These are phyloP conservation scores for Cladosporium phlei DNA, from an alignment of 2,329 filamentous ascomycete species.

Conservation along the genomic window DNA sequence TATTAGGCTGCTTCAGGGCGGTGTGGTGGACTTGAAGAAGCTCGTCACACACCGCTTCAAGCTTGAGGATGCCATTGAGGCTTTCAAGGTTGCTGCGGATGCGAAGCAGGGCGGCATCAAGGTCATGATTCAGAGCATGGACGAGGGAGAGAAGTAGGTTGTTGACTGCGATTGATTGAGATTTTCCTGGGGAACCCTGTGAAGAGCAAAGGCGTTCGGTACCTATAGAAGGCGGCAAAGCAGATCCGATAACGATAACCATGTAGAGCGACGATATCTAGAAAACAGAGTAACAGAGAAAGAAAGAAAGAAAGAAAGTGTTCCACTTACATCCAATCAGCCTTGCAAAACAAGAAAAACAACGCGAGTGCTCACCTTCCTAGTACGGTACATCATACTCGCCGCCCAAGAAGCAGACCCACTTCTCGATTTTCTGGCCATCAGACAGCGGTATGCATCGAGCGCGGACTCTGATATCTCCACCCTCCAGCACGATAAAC, in stretches of 20 bases:
- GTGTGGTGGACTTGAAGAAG: slow-evolving; percentile 73
- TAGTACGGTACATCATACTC: background rate
- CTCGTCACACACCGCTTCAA: slow-evolving; percentile 84
- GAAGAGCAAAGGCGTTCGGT: slow-evolving; percentile 6
- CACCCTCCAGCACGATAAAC: background rate
- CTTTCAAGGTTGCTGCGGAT: slow-evolving; percentile 83
- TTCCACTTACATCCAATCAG: no score
- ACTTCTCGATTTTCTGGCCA: background rate
- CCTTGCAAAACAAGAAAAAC: no score
- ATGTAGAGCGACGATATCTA: background rate
- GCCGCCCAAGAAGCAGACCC: slow-evolving; percentile 8
- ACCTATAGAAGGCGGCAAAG: background rate
- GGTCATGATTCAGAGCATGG: slow-evolving; percentile 78
- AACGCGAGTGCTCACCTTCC: no score
- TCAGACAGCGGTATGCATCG: slow-evolving; percentile 1
- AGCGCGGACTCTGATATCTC: background rate
- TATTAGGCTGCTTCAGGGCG: slow-evolving; percentile 79
- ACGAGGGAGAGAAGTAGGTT: slow-evolving; percentile 31
- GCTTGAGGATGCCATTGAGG: slow-evolving; percentile 80
- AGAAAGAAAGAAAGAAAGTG: background rate
- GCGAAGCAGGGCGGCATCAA: slow-evolving; percentile 95
- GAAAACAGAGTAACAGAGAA: background rate
- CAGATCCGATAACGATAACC: background rate
- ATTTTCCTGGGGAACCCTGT: no score
- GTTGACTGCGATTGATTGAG: no score